Evolutionary conservation across 1,284 basidiomycete genomes (phyloP), one percentile per base, ranked within the genome.

Genomic region (Athelia sp.): DNA sequence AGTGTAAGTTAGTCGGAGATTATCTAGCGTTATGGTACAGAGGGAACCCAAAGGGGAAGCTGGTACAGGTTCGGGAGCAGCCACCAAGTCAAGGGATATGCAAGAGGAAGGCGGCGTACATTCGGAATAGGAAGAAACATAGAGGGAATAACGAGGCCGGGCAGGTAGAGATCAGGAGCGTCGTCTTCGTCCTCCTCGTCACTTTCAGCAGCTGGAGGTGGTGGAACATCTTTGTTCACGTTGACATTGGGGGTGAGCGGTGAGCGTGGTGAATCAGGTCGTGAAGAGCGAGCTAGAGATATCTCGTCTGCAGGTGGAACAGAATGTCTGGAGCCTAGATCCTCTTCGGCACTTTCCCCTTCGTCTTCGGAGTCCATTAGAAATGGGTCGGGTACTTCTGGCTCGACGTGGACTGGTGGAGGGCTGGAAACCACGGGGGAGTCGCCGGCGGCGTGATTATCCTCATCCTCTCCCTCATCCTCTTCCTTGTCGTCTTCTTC

Each of bases 41-140:
- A 13, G 26, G 26, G 26, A 29, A 29, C 6, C 26, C 6, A 13
- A 29, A 29, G 26, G 13, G 26, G 13, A 13, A 29, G 26, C n/a
- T 40, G 36, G 19, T 6, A n/a, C 32, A 34, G 11, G 32, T 34
- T n/a, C n/a, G 36, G 36, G 19, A 6, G 73, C 61, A 83, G 65
- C 79, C 78, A 84, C 79, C 79, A 84, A 15, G 74, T 73, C 43
- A 85, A 68, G 47, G 63, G 60, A 61, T 70, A 65, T 29, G 66
- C 69, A 62, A 76, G 54, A 15, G 64, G 69, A 53, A 69, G 64
- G 70, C 73, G 75, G 78, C 87, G 78, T 76, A 90, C 88, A 70
- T 88, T 87, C 45, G 88, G 88, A 34, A 90, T 84, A 11, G 88
- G 89, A 43, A 90, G 70, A 62, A 91, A 91, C 81, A 90, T 85